Percentiles rank a stretch among this genome's conserved stretches.
Evolutionary conservation across 352 stramenopile species (phyloP).

Genomic region (Thalassiosira mediterranea): DNA sequence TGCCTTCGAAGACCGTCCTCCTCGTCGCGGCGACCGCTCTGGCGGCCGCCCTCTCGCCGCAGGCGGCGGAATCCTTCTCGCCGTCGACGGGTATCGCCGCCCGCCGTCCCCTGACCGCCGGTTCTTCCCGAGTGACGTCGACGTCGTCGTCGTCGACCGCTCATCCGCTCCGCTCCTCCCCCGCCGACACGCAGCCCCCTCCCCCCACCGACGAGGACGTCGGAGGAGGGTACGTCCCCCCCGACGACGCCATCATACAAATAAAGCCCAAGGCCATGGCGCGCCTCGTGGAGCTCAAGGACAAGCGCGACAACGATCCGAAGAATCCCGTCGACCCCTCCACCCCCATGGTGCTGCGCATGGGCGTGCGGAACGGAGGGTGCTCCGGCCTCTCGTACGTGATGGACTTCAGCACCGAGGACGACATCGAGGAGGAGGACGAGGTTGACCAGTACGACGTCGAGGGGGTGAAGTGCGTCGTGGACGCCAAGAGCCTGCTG

Average conservation of each 20-base stretch:
- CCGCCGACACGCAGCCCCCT: slow-evolving; percentile 27
- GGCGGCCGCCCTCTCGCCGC: not conserved
- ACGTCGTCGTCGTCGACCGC: too few species aligned
- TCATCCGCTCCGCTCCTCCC: slow-evolving; percentile 19
- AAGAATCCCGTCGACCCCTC: slow-evolving; percentile 39
- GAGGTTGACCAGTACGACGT: slow-evolving; percentile 83
- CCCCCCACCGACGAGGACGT: not conserved
- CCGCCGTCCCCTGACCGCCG: too few species aligned
- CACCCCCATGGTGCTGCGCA: slow-evolving; percentile 65
- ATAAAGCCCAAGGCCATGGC: slow-evolving; percentile 81
- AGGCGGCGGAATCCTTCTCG: slow-evolving; percentile 11
- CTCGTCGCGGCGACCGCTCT: not conserved
- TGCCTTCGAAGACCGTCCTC: not conserved
- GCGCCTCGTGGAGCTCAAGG: slow-evolving; percentile 72
- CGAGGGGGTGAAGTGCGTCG: slow-evolving; percentile 84
- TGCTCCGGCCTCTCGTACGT: slow-evolving; percentile 87
- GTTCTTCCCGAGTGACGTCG: too few species aligned
- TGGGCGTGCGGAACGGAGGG: slow-evolving; percentile 83
- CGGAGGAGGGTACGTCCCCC: slow-evolving; percentile 47
- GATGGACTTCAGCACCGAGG: slow-evolving; percentile 86
- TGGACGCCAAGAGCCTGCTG: slow-evolving; percentile 87
- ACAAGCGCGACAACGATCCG: slow-evolving; percentile 58
- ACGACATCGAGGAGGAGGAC: slow-evolving; percentile 86
- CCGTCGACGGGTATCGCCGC: not conserved
- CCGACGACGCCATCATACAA: slow-evolving; percentile 73